A percentile compares a stretch with the other conserved stretches of the same genome.
These are phyloP conservation scores for Pistacia atlantica DNA, from an alignment of 345 rosid species.

Conservation along the genomic window DNA sequence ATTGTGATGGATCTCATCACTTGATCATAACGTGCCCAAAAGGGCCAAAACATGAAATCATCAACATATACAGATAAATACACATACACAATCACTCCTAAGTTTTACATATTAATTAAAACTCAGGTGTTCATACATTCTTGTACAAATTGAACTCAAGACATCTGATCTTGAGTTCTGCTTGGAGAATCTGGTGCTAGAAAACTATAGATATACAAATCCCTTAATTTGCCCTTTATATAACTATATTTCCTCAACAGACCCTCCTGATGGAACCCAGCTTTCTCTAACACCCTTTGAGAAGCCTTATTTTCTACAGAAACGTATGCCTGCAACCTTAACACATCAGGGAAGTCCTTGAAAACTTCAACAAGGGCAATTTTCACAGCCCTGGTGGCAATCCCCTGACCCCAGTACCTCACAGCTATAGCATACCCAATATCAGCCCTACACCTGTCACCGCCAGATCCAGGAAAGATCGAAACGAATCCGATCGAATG, in stretches of 20 bases:
- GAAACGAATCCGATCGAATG: constrained; percentile 46
- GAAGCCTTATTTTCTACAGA: constrained; percentile 40
- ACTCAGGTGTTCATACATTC: too few species aligned
- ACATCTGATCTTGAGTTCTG: not conserved
- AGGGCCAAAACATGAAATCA: too few species aligned
- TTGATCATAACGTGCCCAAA: too few species aligned
- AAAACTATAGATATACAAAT: constrained; percentile 35
- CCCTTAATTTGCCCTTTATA: constrained; percentile 36
- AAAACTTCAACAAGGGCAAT: constrained; percentile 35
- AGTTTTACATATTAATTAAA: too few species aligned
- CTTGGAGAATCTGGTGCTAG: constrained; percentile 23
- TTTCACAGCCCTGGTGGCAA: constrained; percentile 38
- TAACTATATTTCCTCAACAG: constrained; percentile 39
- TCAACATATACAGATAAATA: too few species aligned
- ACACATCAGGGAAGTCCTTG: constrained; percentile 30
- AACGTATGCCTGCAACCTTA: constrained; percentile 48
- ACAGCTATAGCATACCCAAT: constrained; percentile 43
- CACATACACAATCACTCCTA: too few species aligned
- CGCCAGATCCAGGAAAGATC: constrained; percentile 35
- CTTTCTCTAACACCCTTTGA: constrained; percentile 44
- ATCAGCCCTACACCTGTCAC: constrained; percentile 35
- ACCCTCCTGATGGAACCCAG: constrained; percentile 33
- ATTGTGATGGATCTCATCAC: too few species aligned
- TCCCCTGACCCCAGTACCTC: constrained; percentile 53
- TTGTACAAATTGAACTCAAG: too few species aligned